These are phyloP conservation scores for Simplicillium sp. DNA, from an alignment of 2,329 filamentous ascomycete genomes.

Conservation along the genomic window DNA sequence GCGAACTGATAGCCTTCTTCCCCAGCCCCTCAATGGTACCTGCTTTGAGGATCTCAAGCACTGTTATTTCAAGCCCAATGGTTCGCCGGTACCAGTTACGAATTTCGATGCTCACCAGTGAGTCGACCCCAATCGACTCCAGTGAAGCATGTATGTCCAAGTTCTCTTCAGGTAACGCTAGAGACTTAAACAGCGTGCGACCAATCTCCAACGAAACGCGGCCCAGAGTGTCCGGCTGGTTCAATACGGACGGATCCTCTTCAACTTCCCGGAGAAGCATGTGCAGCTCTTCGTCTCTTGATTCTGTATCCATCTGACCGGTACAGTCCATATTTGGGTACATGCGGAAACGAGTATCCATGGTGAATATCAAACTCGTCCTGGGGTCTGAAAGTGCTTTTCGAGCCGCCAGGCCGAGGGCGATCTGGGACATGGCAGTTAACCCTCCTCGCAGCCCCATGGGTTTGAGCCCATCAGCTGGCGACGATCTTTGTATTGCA, in stretches of 20 bases:
- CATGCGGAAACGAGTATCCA: background rate
- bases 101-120: constrained; percentile 8
- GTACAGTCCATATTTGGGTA: background rate
- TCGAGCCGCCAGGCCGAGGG: background rate
- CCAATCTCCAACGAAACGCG: constrained; percentile 1
- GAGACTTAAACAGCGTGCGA: constrained; percentile 2
- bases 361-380: background rate
- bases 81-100: constrained; percentile 7
- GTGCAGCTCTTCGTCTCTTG: background rate
- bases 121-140: constrained; percentile 6
- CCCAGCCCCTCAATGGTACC: background rate
- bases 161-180: constrained; percentile 1
- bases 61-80: constrained; percentile 1
- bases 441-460: background rate
- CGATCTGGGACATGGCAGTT: background rate
- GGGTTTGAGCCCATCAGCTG: background rate
- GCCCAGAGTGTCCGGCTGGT: background rate
- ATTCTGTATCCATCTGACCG: background rate
- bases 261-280: background rate
- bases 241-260: background rate
- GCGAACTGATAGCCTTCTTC: background rate
- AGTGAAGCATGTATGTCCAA: constrained; percentile 5
- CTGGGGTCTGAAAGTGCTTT: background rate
- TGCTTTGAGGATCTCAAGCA: constrained; percentile 4
- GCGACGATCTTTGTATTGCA: background rate